phyloP scores from a whole-genome alignment of 2,329 filamentous ascomycete species.

The Alternaria triticimaculans region DNA sequence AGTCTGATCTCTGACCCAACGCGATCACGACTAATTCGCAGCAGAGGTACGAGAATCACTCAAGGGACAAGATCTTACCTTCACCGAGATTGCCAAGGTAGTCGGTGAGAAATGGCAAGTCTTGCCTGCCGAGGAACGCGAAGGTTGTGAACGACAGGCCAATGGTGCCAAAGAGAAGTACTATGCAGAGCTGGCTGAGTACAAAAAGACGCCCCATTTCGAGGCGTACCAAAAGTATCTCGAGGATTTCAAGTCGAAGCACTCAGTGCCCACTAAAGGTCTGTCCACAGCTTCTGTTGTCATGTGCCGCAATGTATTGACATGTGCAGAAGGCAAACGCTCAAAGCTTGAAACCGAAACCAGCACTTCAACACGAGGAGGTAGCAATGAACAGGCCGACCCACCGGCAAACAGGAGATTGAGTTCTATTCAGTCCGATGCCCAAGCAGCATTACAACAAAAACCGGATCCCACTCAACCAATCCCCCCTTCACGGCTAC shows the following conservation, averaged over 20 bases:
- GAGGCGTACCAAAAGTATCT: slow-evolving; percentile 74
- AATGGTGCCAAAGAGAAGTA: slow-evolving; percentile 78
- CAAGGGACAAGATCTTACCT: slow-evolving; percentile 77
- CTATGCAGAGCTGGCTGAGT: slow-evolving; percentile 72
- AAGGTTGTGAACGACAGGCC: slow-evolving; percentile 75
- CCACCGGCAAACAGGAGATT: slow-evolving; percentile 32
- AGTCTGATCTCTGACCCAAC: slow-evolving; percentile 43
- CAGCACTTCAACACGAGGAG: slow-evolving; percentile 39
- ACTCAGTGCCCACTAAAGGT: slow-evolving; percentile 54
- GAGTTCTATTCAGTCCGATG: slow-evolving; percentile 36
- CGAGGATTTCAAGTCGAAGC: slow-evolving; percentile 78
- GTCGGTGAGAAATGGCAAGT: slow-evolving; percentile 85
- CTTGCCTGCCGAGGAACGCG: slow-evolving; percentile 69
- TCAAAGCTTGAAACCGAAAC: slow-evolving; percentile 52
- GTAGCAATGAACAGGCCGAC: slow-evolving; percentile 40
- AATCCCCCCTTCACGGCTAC: slow-evolving; percentile 29
- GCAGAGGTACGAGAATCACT: slow-evolving; percentile 78
- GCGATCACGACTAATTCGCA: slow-evolving; percentile 21
- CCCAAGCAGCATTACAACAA: slow-evolving; percentile 21
- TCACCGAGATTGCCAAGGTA: slow-evolving; percentile 83
- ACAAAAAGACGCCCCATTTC: slow-evolving; percentile 78
- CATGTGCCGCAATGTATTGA: slow-evolving; percentile 22
- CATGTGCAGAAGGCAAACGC: slow-evolving; percentile 51
- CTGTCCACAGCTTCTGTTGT: slow-evolving; percentile 8
- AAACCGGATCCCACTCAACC: slow-evolving; percentile 39